These are phyloP conservation scores for Pulicaria dysenterica DNA, from an alignment of 129 eudicot genomes.

Conservation along the genomic window DNA sequence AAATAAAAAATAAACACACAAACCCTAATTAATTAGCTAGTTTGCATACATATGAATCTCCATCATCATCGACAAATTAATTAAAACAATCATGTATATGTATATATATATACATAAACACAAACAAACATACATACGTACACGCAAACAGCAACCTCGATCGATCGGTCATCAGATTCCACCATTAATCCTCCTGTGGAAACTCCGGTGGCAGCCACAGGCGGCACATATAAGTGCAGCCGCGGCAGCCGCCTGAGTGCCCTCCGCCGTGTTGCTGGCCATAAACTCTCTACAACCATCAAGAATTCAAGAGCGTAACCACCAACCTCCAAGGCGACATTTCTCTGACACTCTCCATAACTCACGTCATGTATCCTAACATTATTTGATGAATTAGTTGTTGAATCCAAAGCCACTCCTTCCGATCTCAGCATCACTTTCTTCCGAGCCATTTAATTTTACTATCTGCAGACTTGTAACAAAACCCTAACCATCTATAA, in stretches of 20 bases:
- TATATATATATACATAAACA: slow-evolving; percentile 9
- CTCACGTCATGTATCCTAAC: slow-evolving; percentile 20
- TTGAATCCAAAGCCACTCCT: slow-evolving; percentile 3
- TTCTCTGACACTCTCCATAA: slow-evolving; percentile 39
- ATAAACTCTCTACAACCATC: slow-evolving; percentile 41
- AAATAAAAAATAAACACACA: background rate
- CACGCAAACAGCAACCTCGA: slow-evolving; percentile 3
- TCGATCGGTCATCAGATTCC: slow-evolving; percentile 12
- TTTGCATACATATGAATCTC: slow-evolving; percentile 9
- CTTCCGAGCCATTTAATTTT: slow-evolving; percentile 29
- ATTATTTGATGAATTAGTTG: slow-evolving; percentile 29
- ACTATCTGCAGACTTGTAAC: background rate
- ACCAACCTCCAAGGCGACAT: slow-evolving; percentile 30
- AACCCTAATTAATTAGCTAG: slow-evolving; percentile 21
- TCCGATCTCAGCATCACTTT: slow-evolving; percentile 15
- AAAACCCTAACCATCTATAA: slow-evolving; percentile 32
- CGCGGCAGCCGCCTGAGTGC: slow-evolving; percentile 24
- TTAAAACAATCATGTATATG: slow-evolving; percentile 19
- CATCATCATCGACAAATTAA: background rate
- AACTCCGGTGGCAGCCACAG: slow-evolving; percentile 38
- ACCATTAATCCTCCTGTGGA: slow-evolving; percentile 14
- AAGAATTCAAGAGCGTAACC: slow-evolving; percentile 37
- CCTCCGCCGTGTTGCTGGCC: slow-evolving; percentile 24
- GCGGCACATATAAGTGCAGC: slow-evolving; percentile 35
- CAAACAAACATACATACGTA: background rate